A percentile compares a stretch with the other conserved stretches of the same genome.
These are phyloP conservation scores for Neckera pumila DNA, from an alignment of 225 moss, liverwort and hornwort genomes.

Conservation along the genomic window DNA sequence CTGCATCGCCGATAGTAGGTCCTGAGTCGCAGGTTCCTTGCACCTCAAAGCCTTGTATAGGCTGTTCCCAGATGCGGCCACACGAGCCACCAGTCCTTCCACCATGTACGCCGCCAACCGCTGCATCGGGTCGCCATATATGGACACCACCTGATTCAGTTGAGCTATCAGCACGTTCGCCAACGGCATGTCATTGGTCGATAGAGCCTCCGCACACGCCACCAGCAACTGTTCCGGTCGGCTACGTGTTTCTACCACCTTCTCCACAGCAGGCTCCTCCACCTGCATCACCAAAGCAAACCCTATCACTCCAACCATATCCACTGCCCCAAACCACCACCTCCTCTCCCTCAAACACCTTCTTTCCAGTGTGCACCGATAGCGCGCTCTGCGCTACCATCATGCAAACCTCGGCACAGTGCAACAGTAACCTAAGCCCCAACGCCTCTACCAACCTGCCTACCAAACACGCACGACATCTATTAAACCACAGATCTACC, in stretches of 20 bases:
- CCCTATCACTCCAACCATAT: neutral
- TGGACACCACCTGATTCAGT: conserved; percentile 59
- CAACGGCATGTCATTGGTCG: conserved; percentile 37
- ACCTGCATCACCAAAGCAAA: neutral
- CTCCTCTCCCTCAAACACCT: neutral
- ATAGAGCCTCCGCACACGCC: conserved; percentile 59
- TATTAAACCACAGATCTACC: neutral
- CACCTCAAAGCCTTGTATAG: conserved; percentile 45
- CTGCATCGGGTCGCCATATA: conserved; percentile 70
- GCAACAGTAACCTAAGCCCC: neutral
- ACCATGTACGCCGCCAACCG: conserved; percentile 79
- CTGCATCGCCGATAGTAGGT: conserved; percentile 58
- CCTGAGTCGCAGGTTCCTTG: conserved; percentile 47
- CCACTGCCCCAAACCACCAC: neutral
- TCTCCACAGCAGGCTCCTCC: neutral
- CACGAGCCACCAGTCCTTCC: conserved; percentile 64
- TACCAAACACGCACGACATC: neutral
- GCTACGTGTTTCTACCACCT: conserved; percentile 3
- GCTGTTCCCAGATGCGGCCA: conserved; percentile 46
- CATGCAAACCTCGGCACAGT: neutral
- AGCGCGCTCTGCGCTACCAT: neutral
- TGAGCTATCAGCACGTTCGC: conserved; percentile 53
- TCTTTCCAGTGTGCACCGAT: neutral
- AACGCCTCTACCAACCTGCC: neutral
- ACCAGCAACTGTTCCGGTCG: conserved; percentile 43